These are phyloP conservation scores for Erysimum cheiri DNA, from an alignment of 441 rosid genomes.

Conservation along the genomic window DNA sequence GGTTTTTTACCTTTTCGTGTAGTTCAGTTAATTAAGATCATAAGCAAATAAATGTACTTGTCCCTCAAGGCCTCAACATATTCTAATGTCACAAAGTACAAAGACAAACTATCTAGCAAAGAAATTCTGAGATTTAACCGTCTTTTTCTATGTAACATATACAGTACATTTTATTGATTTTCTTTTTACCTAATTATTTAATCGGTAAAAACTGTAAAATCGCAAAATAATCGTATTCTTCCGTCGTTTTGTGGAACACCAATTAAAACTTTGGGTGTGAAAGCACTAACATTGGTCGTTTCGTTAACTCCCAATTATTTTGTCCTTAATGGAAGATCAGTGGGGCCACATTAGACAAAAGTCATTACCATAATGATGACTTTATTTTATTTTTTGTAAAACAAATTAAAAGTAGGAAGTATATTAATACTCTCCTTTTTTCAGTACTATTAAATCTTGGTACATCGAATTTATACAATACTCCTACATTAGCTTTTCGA, in stretches of 20 bases:
- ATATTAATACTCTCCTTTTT: neutral
- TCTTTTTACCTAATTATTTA: neutral
- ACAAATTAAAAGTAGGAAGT: neutral
- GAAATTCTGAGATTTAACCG: neutral
- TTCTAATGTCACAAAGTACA: constrained; percentile 1
- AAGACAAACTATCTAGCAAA: neutral
- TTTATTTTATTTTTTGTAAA: neutral
- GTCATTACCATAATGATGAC: constrained; percentile 6
- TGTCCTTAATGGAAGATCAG: neutral
- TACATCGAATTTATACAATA: neutral
- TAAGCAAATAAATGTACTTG: neutral
- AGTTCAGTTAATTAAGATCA: neutral
- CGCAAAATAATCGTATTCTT: neutral
- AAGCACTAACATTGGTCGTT: neutral
- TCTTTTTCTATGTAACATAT: neutral
- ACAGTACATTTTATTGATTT: neutral
- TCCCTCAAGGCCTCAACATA: constrained; percentile 5
- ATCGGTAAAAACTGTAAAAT: neutral
- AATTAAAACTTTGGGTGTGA: too few species aligned
- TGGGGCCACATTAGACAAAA: constrained; percentile 11
- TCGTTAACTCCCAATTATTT: neutral
- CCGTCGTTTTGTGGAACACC: too few species aligned
- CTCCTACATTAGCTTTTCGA: neutral
- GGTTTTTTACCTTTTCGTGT: neutral
- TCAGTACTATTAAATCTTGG: neutral